Percentiles rank a stretch among this genome's conserved stretches.
phyloP scores from a whole-genome alignment of 768 basidiomycete species.

The Boletus reticuloceps region DNA sequence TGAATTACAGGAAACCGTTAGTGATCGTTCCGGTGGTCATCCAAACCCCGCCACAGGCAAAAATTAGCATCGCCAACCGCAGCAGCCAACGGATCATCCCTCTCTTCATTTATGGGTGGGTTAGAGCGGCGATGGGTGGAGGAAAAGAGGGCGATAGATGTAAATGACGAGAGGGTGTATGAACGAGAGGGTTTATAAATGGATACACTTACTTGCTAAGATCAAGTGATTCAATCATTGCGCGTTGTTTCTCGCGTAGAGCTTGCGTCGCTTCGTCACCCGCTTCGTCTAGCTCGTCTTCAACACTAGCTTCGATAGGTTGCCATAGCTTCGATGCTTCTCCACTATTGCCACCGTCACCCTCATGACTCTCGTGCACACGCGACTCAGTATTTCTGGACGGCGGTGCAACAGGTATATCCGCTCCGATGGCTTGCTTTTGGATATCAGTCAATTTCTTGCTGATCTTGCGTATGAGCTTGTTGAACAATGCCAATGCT shows the following conservation, averaged over 20 bases:
- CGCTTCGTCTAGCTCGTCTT: slow-evolving; percentile 74
- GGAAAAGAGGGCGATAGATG: not conserved
- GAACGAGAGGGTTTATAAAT: not conserved
- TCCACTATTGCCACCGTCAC: not conserved
- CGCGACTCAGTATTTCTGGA: slow-evolving; percentile 18
- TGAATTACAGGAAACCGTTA: not conserved
- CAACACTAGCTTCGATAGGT: slow-evolving; percentile 46
- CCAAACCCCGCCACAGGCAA: not conserved
- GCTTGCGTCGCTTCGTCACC: slow-evolving; percentile 60
- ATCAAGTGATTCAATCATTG: slow-evolving; percentile 87
- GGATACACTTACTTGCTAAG: slow-evolving; percentile 69
- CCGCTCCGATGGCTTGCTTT: slow-evolving; percentile 69
- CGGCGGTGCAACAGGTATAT: slow-evolving; percentile 47
- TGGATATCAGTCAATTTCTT: slow-evolving; percentile 75
- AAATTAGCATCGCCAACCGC: not conserved
- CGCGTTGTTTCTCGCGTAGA: slow-evolving; percentile 70
- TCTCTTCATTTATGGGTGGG: not conserved
- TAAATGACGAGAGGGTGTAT: not conserved
- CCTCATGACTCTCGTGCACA: slow-evolving; percentile 12
- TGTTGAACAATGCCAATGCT: slow-evolving; percentile 85
- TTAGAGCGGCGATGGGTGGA: slow-evolving; percentile 8
- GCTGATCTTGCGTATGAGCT: slow-evolving; percentile 82
- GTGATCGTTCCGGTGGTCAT: not conserved
- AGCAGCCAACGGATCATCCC: not conserved
- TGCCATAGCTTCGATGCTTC: slow-evolving; percentile 34